A percentile compares a stretch with the other conserved stretches of the same genome.
Evolutionary conservation across 1,139 yeast genomes (phyloP).

Genomic region (Ogataea hybrid): DNA sequence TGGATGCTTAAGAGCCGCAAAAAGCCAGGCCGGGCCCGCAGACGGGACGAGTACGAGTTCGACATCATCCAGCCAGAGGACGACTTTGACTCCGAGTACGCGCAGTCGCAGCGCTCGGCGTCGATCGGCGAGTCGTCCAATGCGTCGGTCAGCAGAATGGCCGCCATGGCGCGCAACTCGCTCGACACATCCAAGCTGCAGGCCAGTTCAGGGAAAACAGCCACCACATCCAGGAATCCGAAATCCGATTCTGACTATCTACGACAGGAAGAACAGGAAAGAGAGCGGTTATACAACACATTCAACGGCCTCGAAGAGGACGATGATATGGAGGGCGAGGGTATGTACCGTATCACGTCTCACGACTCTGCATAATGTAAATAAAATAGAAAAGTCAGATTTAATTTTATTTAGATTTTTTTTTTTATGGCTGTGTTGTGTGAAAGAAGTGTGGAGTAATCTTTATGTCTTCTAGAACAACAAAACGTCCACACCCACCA

Average conservation of each 20-base stretch:
- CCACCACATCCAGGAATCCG: constrained; percentile 1
- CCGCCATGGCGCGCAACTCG: constrained; percentile 21
- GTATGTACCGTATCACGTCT: constrained; percentile 22
- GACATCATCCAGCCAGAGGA: constrained; percentile 76
- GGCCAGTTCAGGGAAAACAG: constrained; percentile 1
- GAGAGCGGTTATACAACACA: constrained; percentile 42
- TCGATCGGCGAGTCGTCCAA: constrained; percentile 17
- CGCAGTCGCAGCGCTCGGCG: constrained; percentile 12
- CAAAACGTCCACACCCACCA: constrained; percentile 2
- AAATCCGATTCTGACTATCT: constrained; percentile 14
- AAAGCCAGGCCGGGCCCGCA: constrained; percentile 47
- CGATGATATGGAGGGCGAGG: constrained; percentile 13
- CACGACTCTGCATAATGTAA: constrained; percentile 14
- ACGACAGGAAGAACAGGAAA: constrained; percentile 34
- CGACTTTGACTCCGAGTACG: constrained; percentile 31
- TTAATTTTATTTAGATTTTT: not conserved
- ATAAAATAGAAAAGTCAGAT: not conserved
- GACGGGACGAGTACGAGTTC: constrained; percentile 75
- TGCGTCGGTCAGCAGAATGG: constrained; percentile 9
- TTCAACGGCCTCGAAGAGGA: constrained; percentile 34
- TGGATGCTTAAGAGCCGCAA: constrained; percentile 49
- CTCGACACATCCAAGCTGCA: constrained; percentile 21
- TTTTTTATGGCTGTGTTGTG: constrained; percentile 3
- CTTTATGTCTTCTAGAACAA: constrained; percentile 7
- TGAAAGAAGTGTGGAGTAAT: constrained; percentile 5